Evolutionary conservation across 257 asterid species (phyloP).

Genomic region (Paulownia fortunei): DNA sequence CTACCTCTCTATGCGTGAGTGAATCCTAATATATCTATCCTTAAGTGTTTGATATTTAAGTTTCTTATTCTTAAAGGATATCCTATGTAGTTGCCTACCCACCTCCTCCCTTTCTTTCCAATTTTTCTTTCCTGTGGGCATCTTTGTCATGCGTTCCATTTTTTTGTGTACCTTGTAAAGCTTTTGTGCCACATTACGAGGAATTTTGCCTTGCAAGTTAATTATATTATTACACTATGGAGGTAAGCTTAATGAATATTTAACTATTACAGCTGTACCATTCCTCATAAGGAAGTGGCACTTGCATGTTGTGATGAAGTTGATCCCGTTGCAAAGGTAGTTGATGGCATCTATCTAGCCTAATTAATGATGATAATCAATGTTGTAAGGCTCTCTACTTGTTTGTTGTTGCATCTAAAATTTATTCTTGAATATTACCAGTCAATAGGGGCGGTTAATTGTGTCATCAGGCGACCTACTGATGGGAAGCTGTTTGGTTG

Average conservation of each 20-base stretch:
- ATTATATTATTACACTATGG: not conserved
- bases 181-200: not conserved
- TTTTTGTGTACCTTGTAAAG: not conserved
- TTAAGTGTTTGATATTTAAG: too few relatives aligned
- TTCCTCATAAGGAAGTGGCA: conserved; percentile 94
- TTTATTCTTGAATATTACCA: conserved; percentile 41
- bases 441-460: conserved; percentile 95
- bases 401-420: conserved; percentile 29
- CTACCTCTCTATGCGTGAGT: too few relatives aligned
- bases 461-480: conserved; percentile 61
- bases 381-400: conserved; percentile 17
- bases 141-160: not conserved
- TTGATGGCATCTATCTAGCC: conserved; percentile 13
- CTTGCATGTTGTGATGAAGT: conserved; percentile 77
- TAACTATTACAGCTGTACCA: conserved; percentile 72
- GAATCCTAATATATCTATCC: too few relatives aligned
- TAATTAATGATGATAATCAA: not conserved
- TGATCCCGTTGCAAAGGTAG: conserved; percentile 92
- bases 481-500: conserved; percentile 92
- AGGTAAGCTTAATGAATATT: conserved; percentile 23
- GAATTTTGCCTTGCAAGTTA: not conserved
- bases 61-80: too few relatives aligned
- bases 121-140: not conserved
- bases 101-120: too few relatives aligned
- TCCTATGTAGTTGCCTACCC: too few relatives aligned